Percentiles rank a stretch among this genome's conserved stretches.
These are phyloP conservation scores for Thalassiosira profunda DNA, from an alignment of 108 stramenopile genomes.

Conservation along the genomic window DNA sequence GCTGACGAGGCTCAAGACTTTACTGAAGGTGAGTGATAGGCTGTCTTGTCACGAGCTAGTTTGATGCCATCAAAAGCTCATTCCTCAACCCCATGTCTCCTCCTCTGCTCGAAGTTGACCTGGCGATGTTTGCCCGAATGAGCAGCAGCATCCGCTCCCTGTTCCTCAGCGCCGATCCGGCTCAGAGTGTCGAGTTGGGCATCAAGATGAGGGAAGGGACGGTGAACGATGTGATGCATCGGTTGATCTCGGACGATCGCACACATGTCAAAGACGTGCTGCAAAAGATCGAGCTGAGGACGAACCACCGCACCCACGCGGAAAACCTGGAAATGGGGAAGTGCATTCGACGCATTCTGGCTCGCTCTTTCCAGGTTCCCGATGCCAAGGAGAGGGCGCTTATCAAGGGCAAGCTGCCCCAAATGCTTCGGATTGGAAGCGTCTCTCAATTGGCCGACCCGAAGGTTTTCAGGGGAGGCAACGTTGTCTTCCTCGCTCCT, in stretches of 20 bases:
- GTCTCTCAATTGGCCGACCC: slow-evolving; percentile 8
- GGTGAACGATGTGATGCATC: slow-evolving; percentile 2
- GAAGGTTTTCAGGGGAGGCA: slow-evolving; percentile 1
- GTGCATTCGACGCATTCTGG: neutral
- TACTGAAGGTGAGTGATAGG: no score
- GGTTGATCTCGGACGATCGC: neutral
- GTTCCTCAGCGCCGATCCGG: slow-evolving; percentile 1
- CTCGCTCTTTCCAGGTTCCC: slow-evolving; percentile 2
- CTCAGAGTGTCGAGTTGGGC: slow-evolving; percentile 11
- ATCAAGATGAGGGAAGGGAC: slow-evolving; percentile 12
- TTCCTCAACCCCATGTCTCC: no score
- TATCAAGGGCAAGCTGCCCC: slow-evolving; percentile 3
- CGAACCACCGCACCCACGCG: slow-evolving; percentile 18
- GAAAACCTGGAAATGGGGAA: slow-evolving; percentile 14
- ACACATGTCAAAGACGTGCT: slow-evolving; percentile 11
- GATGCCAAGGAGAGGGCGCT: neutral
- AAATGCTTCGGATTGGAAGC: neutral
- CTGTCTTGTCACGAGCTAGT: no score
- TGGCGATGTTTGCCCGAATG: slow-evolving; percentile 1
- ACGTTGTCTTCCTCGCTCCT: slow-evolving; percentile 15
- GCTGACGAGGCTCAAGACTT: slow-evolving; percentile 18
- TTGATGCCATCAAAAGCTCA: no score
- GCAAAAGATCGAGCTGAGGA: neutral
- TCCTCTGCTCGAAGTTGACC: slow-evolving; percentile 11
- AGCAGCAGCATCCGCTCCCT: slow-evolving; percentile 1